phyloP scores from a whole-genome alignment of 257 asterid species.

The Cordia subcordata region DNA sequence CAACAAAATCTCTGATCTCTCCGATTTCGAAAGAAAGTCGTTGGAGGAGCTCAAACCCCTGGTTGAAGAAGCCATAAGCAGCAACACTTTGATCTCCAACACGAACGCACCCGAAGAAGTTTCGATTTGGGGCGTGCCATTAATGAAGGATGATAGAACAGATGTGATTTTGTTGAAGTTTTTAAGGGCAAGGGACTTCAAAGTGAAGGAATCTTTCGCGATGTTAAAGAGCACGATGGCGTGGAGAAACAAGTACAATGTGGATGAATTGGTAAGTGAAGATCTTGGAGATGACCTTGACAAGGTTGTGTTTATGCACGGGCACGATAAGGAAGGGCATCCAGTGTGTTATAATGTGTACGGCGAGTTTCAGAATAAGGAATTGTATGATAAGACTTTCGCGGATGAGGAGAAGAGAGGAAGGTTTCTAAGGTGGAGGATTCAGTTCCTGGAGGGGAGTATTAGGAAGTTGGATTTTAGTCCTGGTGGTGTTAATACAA shows the following conservation, averaged over 20 bases:
- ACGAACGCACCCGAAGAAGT: conserved; percentile 34
- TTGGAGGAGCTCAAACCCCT: conserved; percentile 45
- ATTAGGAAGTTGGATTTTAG: conserved; percentile 61
- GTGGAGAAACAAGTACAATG: conserved; percentile 64
- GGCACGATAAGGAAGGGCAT: conserved; percentile 74
- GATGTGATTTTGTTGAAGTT: conserved; percentile 77
- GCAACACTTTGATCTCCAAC: conserved; percentile 18
- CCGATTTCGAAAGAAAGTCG: conserved; percentile 43
- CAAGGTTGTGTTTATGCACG: conserved; percentile 86
- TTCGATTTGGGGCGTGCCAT: conserved; percentile 77
- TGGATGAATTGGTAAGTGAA: conserved; percentile 65
- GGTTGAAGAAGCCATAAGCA: conserved; percentile 42
- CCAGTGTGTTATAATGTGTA: conserved; percentile 70
- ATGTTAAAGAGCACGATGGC: conserved; percentile 62
- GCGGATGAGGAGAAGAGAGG: conserved; percentile 65
- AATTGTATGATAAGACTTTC: conserved; percentile 53
- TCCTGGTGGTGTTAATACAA: conserved; percentile 69
- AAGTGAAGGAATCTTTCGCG: conserved; percentile 52
- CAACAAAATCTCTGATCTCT: conserved; percentile 64
- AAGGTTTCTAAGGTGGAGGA: conserved; percentile 56
- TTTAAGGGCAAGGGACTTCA: conserved; percentile 89
- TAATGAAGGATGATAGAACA: conserved; percentile 59
- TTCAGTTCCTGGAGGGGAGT: conserved; percentile 58
- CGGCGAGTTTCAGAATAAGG: conserved; percentile 73
- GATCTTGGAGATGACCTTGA: conserved; percentile 80